Conservation (phyloP, 768 basidiomycete genomes). For the Brasilioporus rufonigricans region DNA sequence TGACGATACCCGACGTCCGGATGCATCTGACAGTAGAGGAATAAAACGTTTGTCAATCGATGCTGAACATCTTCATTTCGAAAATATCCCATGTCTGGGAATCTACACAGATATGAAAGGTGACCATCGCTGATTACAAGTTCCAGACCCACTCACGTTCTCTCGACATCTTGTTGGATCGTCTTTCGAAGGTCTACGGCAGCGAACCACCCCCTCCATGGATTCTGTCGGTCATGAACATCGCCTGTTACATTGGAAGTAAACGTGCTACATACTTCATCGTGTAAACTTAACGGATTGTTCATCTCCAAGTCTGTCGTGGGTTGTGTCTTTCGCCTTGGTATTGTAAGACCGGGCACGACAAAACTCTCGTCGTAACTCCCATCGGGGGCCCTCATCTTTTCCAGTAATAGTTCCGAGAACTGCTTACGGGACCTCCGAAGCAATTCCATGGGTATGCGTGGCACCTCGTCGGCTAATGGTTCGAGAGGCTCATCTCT, state of each 20-base stretch:
- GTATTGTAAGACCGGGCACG: conserved; percentile 48
- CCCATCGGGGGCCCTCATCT: conserved; percentile 84
- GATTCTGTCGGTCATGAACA: conserved; percentile 54
- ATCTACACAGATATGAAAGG: conserved; percentile 47
- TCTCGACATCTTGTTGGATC: conserved; percentile 91
- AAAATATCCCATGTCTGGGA: conserved; percentile 96
- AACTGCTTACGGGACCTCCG: conserved; percentile 55
- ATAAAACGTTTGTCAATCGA: conserved; percentile 83
- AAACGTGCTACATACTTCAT: conserved; percentile 47
- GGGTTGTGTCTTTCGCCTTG: conserved; percentile 29
- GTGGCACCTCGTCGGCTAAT: conserved; percentile 38
- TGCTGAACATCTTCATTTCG: conserved; percentile 69
- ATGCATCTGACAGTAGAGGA: conserved; percentile 76
- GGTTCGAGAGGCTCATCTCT: conserved; percentile 63
- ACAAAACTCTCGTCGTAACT: conserved; percentile 70
- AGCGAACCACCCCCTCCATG: conserved; percentile 94
- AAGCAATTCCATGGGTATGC: conserved; percentile 41
- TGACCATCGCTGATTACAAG: conserved; percentile 1
- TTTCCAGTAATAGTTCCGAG: conserved; percentile 55
- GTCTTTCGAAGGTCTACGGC: conserved; percentile 86
- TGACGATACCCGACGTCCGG: conserved; percentile 91
- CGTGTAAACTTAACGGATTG: conserved; percentile 79
- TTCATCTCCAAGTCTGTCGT: conserved; percentile 60
- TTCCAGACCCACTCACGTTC: conserved; percentile 65
- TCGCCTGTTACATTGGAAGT: neutral